Conservation (phyloP, 371 early-diverging fungal genomes). For the Chytridium lagenaria region DNA sequence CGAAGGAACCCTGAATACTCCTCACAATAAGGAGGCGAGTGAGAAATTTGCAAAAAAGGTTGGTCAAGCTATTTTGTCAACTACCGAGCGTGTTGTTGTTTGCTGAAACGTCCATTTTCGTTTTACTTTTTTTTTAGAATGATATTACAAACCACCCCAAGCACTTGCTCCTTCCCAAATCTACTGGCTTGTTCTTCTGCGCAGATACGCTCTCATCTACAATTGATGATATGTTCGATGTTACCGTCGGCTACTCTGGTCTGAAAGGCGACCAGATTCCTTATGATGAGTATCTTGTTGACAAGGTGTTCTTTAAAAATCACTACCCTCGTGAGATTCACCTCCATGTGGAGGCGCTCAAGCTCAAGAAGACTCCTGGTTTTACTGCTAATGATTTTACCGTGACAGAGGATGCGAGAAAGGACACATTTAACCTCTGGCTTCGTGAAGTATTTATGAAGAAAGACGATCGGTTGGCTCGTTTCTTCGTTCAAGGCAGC, state of each 20-base stretch:
- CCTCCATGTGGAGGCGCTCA: constrained; percentile 76
- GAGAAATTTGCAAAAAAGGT: constrained; percentile 45
- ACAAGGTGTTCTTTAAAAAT: constrained; percentile 69
- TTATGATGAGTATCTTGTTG: constrained; percentile 78
- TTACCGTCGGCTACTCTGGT: constrained; percentile 85
- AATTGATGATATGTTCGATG: constrained; percentile 74
- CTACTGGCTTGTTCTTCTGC: constrained; percentile 73
- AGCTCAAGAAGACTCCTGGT: constrained; percentile 34
- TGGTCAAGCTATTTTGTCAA: not conserved
- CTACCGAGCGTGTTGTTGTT: not conserved
- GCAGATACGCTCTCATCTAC: constrained; percentile 59
- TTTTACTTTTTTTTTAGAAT: not conserved
- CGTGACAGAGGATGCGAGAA: constrained; percentile 27
- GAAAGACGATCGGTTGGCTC: constrained; percentile 80
- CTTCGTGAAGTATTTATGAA: constrained; percentile 75
- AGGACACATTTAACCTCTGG: constrained; percentile 62
- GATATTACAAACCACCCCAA: constrained; percentile 23
- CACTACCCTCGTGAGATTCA: constrained; percentile 77
- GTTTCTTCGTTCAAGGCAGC: constrained; percentile 74
- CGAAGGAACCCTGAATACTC: constrained; percentile 79
- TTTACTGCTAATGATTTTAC: constrained; percentile 66
- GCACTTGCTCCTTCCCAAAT: constrained; percentile 30
- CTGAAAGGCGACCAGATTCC: constrained; percentile 77
- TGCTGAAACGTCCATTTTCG: not conserved
- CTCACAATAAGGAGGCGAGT: constrained; percentile 35